Evolutionary conservation across 1,139 yeast species (phyloP).

Genomic region (Kluyveromyces sp.): DNA sequence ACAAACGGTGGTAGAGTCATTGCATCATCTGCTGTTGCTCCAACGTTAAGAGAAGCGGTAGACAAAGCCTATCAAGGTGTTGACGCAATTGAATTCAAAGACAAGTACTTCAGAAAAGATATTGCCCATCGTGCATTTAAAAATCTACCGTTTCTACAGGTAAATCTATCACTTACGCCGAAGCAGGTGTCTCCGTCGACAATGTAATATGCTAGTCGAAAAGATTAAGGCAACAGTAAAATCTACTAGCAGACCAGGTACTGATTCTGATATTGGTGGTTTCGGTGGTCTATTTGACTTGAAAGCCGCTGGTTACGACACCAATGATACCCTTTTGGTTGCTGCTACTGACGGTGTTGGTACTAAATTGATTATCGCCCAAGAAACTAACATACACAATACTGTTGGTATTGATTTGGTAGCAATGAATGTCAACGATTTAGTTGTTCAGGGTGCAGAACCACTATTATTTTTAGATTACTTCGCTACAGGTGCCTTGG

Average conservation of each 20-base stretch:
- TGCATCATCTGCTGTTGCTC: conserved; percentile 84
- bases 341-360: conserved; percentile 99
- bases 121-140: conserved; percentile 95
- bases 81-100: conserved; percentile 59
- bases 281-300: conserved; percentile 96
- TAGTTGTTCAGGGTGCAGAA: conserved; percentile 98
- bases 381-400: conserved; percentile 77
- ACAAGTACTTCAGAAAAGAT: conserved; percentile 80
- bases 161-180: conserved; percentile 69
- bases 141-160: conserved; percentile 32
- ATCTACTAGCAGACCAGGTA: conserved; percentile 93
- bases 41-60: conserved; percentile 71
- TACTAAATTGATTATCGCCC: conserved; percentile 92
- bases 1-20: conserved; percentile 97
- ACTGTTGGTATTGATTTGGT: conserved; percentile 98
- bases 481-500: conserved; percentile 91
- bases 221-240: conserved; percentile 85
- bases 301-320: conserved; percentile 72
- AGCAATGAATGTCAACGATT: conserved; percentile 97
- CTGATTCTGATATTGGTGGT: conserved; percentile 97
- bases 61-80: conserved; percentile 82
- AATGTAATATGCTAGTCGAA: conserved; percentile 81
- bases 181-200: conserved; percentile 96
- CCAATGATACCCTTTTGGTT: conserved; percentile 71
- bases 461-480: conserved; percentile 93